A percentile compares a stretch with the other conserved stretches of the same genome.
These are phyloP conservation scores for Mortierella antarctica DNA, from an alignment of 192 early-diverging fungal genomes.

Conservation along the genomic window DNA sequence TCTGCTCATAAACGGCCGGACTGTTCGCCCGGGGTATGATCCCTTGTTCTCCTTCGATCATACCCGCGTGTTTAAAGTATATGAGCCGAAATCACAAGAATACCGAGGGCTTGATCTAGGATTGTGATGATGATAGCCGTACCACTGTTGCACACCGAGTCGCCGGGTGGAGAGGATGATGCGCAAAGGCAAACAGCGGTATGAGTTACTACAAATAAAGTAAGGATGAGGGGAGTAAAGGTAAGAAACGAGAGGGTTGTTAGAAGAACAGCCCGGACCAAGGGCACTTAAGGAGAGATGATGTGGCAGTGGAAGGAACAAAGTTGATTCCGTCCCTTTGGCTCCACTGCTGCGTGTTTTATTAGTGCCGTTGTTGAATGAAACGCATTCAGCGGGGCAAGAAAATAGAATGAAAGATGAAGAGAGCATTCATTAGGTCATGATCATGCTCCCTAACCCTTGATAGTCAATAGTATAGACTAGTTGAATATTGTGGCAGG, in stretches of 20 bases:
- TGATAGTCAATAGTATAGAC: neutral
- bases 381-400: neutral
- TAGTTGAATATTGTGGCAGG: neutral
- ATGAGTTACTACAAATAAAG: neutral
- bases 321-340: conserved; percentile 3
- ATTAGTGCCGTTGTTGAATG: conserved; percentile 1
- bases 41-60: conserved; percentile 1
- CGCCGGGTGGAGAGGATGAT: neutral
- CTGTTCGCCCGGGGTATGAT: conserved; percentile 18
- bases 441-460: neutral
- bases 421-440: neutral
- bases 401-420: neutral
- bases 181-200: too few species aligned
- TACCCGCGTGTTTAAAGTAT: neutral
- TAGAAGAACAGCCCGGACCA: neutral
- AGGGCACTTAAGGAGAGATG: neutral
- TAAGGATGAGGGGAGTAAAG: neutral
- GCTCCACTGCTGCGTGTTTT: neutral
- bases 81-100: too few species aligned
- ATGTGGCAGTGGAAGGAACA: conserved; percentile 8
- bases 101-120: too few species aligned
- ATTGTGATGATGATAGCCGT: neutral
- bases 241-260: neutral
- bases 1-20: neutral
- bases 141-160: neutral